Conservation (phyloP, 768 basidiomycete genomes). For the Lactarius hengduanensis region DNA sequence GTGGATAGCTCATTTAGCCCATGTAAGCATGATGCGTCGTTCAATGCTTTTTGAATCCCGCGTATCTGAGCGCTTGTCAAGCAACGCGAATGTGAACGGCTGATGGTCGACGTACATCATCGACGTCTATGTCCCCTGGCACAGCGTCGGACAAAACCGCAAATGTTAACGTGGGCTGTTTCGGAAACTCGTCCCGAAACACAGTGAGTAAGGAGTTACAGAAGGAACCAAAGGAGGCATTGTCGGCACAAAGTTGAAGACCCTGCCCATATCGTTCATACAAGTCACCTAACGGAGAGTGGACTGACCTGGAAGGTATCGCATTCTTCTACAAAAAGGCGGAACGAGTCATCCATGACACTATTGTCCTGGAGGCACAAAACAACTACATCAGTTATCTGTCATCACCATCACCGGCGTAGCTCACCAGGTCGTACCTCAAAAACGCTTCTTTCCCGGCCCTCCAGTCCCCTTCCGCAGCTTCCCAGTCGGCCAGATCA, state of each 20-base stretch:
- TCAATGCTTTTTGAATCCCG: slow-evolving; percentile 47
- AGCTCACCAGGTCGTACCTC: slow-evolving; percentile 53
- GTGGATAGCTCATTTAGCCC: slow-evolving; percentile 34
- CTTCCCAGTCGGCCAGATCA: slow-evolving; percentile 56
- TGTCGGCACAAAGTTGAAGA: slow-evolving; percentile 64
- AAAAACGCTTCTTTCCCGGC: slow-evolving; percentile 50
- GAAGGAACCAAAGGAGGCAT: slow-evolving; percentile 64
- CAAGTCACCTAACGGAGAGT: not conserved
- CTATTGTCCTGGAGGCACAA: slow-evolving; percentile 47
- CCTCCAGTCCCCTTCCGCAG: slow-evolving; percentile 55
- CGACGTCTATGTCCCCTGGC: slow-evolving; percentile 31
- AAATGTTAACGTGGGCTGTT: slow-evolving; percentile 56
- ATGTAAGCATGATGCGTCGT: slow-evolving; percentile 55
- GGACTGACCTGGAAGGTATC: slow-evolving; percentile 62
- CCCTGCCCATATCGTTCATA: slow-evolving; percentile 46
- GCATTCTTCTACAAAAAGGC: slow-evolving; percentile 72
- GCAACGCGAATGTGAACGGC: slow-evolving; percentile 15
- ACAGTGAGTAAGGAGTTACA: slow-evolving; percentile 53
- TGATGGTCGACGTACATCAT: slow-evolving; percentile 14
- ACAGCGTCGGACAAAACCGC: slow-evolving; percentile 52
- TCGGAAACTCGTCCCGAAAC: slow-evolving; percentile 67
- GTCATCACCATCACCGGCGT: not conserved
- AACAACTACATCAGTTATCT: not conserved
- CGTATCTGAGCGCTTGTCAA: slow-evolving; percentile 35
- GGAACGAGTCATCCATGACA: slow-evolving; percentile 67